Evolutionary conservation across 129 eudicot species (phyloP).

Genomic region (Escallonia herrerae): DNA sequence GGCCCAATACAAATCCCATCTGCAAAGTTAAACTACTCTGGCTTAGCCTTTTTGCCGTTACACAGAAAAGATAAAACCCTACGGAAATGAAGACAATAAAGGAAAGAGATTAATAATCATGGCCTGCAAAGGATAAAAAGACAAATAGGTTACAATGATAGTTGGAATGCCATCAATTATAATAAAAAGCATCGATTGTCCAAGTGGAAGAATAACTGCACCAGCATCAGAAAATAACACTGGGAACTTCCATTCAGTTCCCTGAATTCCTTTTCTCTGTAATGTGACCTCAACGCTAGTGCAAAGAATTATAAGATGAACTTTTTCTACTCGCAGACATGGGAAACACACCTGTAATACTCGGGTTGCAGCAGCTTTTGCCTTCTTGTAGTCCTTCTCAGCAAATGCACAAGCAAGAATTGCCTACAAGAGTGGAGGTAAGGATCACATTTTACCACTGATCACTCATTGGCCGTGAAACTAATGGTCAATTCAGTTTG

Average conservation of each 20-base stretch:
- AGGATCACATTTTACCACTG: not conserved
- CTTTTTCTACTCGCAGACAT: not conserved
- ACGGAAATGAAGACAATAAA: not conserved
- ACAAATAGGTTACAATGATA: not conserved
- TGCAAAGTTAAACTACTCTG: slow-evolving; percentile 14
- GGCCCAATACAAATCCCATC: slow-evolving; percentile 73
- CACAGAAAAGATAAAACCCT: not conserved
- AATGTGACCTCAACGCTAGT: no score
- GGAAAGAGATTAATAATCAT: not conserved
- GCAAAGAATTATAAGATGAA: not conserved
- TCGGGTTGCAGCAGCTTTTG: slow-evolving; percentile 66
- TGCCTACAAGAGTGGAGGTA: slow-evolving; percentile 38
- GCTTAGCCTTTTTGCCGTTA: not conserved
- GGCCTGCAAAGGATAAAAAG: no score
- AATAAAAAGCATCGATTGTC: no score
- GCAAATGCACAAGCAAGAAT: slow-evolving; percentile 92
- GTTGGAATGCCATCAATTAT: no score
- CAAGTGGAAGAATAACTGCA: no score
- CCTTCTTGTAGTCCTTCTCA: slow-evolving; percentile 73
- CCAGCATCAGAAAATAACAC: not conserved
- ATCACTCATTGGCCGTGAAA: not conserved
- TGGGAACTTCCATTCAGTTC: not conserved
- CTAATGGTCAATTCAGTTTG: no score
- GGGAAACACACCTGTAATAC: slow-evolving; percentile 63
- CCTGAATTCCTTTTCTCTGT: no score